Conservation (phyloP, 2,329 filamentous ascomycete species). For the Neospermospora avenae region DNA sequence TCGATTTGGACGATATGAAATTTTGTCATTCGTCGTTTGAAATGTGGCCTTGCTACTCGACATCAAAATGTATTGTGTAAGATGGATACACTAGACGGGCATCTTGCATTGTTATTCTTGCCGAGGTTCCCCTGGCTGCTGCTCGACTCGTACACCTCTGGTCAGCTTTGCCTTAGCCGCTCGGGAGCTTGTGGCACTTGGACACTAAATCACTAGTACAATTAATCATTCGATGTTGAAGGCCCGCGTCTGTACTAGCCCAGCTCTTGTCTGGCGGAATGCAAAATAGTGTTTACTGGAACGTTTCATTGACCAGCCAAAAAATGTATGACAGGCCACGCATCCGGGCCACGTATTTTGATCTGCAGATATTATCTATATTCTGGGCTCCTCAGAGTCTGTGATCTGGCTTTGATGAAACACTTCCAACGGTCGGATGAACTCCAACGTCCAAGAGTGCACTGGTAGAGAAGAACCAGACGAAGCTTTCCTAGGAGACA, state of each 20-base stretch:
- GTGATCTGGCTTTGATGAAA: background rate
- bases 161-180: background rate
- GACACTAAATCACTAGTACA: background rate
- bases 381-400: background rate
- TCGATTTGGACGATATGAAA: no score
- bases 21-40: no score
- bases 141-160: background rate
- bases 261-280: background rate
- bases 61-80: background rate
- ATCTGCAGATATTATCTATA: background rate
- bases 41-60: background rate
- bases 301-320: background rate
- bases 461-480: background rate
- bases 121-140: background rate
- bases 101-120: background rate
- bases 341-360: background rate
- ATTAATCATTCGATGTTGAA: background rate
- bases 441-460: background rate
- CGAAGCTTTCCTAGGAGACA: background rate
- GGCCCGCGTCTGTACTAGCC: background rate
- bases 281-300: background rate
- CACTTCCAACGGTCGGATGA: background rate
- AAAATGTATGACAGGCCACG: background rate
- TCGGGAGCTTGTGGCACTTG: background rate
- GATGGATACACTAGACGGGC: background rate